Base-by-base conservation (phyloP, 257 asterid genomes). In the Przewalskia tangutica region DNA sequence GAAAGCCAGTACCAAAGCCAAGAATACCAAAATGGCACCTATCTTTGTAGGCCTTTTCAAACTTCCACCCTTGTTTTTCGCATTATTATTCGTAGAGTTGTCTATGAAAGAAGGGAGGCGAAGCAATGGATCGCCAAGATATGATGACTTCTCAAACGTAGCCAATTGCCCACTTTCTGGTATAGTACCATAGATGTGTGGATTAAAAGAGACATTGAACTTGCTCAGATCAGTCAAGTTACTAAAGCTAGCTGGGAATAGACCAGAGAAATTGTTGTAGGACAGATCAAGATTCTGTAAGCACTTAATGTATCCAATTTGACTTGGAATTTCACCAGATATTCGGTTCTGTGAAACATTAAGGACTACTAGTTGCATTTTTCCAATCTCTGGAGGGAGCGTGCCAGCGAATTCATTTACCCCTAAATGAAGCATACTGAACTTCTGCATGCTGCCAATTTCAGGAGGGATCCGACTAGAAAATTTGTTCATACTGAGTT, bases 141-240 rank as follows among this genome's bases (percentile, higher is more conserved):
- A 96, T 6, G 98, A 89, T 91, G 91, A 92, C 58, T 87, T 94
- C 34, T 94, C 97, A 6, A 96, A 88, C 0, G 98, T 94, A 4
- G 94, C 85, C 81, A 96, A 67, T 75, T 93, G 98, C 12, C 98
- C 98, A 0, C 88, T 91, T 3, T 83, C 7, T 3, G 99, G 98
- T 34, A 93, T 81, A 6, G 51, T 79, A 0, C 99, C 99, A 4
- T 94, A 85, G 56, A 96, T 86, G 10, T 81, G 82, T 0, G 91
- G 94, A 70, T 96, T 96, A 90, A 93, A 92, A 7, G 99, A 96
- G 40, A 95, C 67, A 87, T 95, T 95, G 87, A 95, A 95, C 91
- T 91, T 93, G 77, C 71, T 93, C 79, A 95, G 75, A 40, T 92
- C 95, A 36, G 68, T 73, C 91, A 95, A 84, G 66, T 89, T 87